Percentiles rank a stretch among this genome's conserved stretches.
Evolutionary conservation across 768 basidiomycete species (phyloP).

Genomic region (Tephrocybe sp.): DNA sequence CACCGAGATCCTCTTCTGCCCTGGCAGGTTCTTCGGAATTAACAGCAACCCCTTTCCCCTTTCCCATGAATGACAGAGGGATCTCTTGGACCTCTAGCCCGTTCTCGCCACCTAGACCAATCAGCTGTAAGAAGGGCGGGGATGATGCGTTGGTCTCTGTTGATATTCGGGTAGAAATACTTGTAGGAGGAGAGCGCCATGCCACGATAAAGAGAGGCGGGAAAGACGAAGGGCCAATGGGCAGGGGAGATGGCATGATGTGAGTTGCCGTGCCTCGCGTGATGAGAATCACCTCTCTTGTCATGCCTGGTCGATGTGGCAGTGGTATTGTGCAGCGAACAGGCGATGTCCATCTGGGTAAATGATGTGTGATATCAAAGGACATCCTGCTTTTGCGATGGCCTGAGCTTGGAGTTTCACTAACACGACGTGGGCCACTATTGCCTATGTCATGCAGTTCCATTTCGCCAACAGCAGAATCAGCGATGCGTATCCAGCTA

Average conservation of each 20-base stretch:
- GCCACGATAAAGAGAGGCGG: slow-evolving; percentile 52
- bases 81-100: slow-evolving; percentile 77
- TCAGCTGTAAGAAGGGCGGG: slow-evolving; percentile 58
- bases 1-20: slow-evolving; percentile 64
- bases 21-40: slow-evolving; percentile 44
- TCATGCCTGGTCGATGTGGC: slow-evolving; percentile 25
- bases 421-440: slow-evolving; percentile 23
- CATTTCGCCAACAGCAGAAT: slow-evolving; percentile 79
- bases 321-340: slow-evolving; percentile 45
- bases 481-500: slow-evolving; percentile 74
- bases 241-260: slow-evolving; percentile 65
- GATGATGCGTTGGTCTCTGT: slow-evolving; percentile 21
- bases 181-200: slow-evolving; percentile 60
- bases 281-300: slow-evolving; percentile 54
- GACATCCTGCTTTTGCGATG: slow-evolving; percentile 36
- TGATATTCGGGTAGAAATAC: slow-evolving; percentile 49
- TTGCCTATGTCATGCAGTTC: slow-evolving; percentile 50
- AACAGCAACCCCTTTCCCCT: slow-evolving; percentile 41
- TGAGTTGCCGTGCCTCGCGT: slow-evolving; percentile 71
- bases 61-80: slow-evolving; percentile 50
- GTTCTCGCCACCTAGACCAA: slow-evolving; percentile 59
- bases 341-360: slow-evolving; percentile 51
- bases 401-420: slow-evolving; percentile 19
- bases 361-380: slow-evolving; percentile 24
- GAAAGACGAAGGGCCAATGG: slow-evolving; percentile 41